A percentile compares a stretch with the other conserved stretches of the same genome.
phyloP scores from a whole-genome alignment of 176 grass and related monocot species.

The Triticum monococcum region DNA sequence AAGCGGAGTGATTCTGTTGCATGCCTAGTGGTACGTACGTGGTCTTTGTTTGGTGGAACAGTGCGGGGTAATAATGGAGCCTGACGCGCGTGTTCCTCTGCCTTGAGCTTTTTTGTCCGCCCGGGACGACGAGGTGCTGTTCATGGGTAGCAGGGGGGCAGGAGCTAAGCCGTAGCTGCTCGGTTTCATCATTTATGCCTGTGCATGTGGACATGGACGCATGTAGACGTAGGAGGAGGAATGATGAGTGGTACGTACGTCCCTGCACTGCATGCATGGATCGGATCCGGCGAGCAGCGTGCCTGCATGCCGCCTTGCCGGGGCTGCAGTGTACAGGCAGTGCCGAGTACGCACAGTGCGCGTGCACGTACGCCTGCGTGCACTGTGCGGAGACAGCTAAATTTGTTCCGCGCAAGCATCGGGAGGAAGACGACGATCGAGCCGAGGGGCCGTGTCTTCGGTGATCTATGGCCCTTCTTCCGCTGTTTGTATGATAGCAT shows the following conservation, averaged over 20 bases:
- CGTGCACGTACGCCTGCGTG: background rate
- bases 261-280: background rate
- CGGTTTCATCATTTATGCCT: background rate
- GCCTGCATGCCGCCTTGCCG: background rate
- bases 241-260: too few species aligned
- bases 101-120: background rate
- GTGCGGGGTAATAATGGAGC: background rate
- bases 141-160: background rate
- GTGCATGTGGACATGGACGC: too few species aligned
- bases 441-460: background rate
- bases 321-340: background rate
- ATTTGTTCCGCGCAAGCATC: background rate
- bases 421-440: background rate
- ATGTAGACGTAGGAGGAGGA: background rate
- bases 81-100: background rate
- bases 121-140: background rate
- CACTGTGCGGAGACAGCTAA: background rate
- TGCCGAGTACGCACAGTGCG: background rate
- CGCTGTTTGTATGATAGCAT: too few species aligned
- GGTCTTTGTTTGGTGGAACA: background rate
- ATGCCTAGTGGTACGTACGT: background rate
- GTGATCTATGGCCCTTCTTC: too few species aligned
- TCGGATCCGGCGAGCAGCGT: background rate
- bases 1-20: background rate
- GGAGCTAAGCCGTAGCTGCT: too few species aligned